Evolutionary conservation across 371 early-diverging fungal genomes (phyloP).

Genomic region (Dinochytrium kinnereticum): DNA sequence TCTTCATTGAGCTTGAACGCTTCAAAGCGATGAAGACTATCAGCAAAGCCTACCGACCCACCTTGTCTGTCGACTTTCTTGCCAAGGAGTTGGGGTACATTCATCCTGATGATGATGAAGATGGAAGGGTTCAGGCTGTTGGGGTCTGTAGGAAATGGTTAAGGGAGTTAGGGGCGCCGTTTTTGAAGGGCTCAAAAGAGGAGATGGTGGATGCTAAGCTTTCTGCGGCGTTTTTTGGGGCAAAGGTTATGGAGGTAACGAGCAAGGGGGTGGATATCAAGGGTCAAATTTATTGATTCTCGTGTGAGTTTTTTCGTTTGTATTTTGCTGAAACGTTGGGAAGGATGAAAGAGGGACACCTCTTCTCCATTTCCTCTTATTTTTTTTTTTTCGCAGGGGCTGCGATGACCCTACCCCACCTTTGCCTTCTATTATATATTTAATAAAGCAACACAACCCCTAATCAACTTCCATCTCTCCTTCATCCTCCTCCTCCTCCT

Average conservation of each 20-base stretch:
- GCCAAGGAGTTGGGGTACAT: conserved; percentile 46
- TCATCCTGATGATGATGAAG: conserved; percentile 21
- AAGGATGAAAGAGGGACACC: too few species aligned
- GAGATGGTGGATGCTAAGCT: conserved; percentile 41
- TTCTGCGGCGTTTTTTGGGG: conserved; percentile 28
- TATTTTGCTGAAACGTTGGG: too few species aligned
- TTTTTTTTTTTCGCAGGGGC: too few species aligned
- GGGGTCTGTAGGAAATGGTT: conserved; percentile 36
- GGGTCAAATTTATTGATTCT: conserved; percentile 49
- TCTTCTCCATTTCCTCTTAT: too few species aligned
- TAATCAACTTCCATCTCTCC: background rate
- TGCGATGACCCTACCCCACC: too few species aligned
- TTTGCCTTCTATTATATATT: too few species aligned
- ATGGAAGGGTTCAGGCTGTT: conserved; percentile 14
- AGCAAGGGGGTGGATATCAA: conserved; percentile 51
- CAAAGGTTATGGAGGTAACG: conserved; percentile 23
- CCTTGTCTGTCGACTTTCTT: conserved; percentile 33
- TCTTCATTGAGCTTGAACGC: conserved; percentile 86
- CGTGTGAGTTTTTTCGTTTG: too few species aligned
- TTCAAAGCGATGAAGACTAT: conserved; percentile 59
- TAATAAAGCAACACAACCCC: background rate
- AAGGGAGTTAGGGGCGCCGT: conserved; percentile 21
- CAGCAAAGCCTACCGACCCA: conserved; percentile 44
- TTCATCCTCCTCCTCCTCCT: conserved; percentile 14
- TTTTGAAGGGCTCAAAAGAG: conserved; percentile 17